These are phyloP conservation scores for Colletotrichum sp. DNA, from an alignment of 2,329 filamentous ascomycete genomes.

Conservation along the genomic window DNA sequence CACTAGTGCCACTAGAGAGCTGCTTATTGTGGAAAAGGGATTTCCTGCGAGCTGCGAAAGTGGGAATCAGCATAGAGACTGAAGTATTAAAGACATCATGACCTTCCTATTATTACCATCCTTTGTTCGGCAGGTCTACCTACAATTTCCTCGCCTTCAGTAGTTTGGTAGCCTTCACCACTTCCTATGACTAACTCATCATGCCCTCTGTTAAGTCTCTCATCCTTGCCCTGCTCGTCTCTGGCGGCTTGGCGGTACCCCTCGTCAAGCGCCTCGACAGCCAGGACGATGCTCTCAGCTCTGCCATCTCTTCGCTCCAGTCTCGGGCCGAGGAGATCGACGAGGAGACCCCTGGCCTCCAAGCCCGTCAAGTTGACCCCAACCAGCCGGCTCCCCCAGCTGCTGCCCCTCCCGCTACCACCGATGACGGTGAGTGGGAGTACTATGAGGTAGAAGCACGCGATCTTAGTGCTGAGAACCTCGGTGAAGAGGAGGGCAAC, in stretches of 20 bases:
- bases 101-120: too few relatives aligned
- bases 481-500: not conserved
- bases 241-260: not conserved
- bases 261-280: not conserved
- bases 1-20: not conserved
- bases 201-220: not conserved
- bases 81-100: not conserved
- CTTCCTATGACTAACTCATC: accelerated
- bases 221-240: not conserved
- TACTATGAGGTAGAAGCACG: not conserved
- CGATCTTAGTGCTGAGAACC: not conserved
- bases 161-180: not conserved
- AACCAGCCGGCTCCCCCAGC: not conserved
- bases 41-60: not conserved
- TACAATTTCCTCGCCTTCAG: not conserved
- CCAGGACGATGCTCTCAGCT: not conserved
- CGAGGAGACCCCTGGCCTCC: not conserved
- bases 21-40: not conserved
- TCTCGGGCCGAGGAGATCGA: not conserved
- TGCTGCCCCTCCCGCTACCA: not conserved
- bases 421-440: not conserved
- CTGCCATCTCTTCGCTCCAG: not conserved
- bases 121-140: too few relatives aligned
- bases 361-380: not conserved
- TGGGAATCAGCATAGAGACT: too few relatives aligned